Percentiles rank a stretch among this genome's conserved stretches.
Evolutionary conservation across 495 filamentous ascomycete genomes (phyloP).

Genomic region (Jackrogersella multiformis): DNA sequence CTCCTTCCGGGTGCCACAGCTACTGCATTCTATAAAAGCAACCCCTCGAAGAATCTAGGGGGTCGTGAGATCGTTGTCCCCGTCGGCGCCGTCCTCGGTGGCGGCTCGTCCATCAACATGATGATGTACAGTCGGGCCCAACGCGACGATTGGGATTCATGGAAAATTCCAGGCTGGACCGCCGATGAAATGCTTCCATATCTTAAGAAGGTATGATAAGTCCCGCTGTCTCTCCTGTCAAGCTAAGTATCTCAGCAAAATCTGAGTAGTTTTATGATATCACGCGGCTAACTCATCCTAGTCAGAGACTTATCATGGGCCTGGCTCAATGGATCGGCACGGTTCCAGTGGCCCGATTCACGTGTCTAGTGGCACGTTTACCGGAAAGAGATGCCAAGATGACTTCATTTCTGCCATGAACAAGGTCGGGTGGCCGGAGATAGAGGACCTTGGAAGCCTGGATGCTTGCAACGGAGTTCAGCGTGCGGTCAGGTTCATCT

Average conservation of each 20-base stretch:
- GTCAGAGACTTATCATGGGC: constrained; percentile 58
- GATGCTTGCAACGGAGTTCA: constrained; percentile 31
- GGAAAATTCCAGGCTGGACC: constrained; percentile 55
- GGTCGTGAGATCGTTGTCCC: not conserved
- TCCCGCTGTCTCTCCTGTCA: too few relatives aligned
- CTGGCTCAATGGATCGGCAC: constrained; percentile 41
- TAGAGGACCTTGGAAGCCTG: constrained; percentile 35
- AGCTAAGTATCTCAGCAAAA: constrained; percentile 19
- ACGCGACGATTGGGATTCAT: not conserved
- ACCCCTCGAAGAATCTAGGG: not conserved
- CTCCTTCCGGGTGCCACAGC: not conserved
- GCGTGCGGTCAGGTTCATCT: constrained; percentile 35
- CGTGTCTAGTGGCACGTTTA: constrained; percentile 53
- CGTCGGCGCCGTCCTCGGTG: not conserved
- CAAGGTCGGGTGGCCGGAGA: constrained; percentile 31
- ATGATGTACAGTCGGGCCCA: constrained; percentile 6
- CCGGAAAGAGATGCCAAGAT: constrained; percentile 29
- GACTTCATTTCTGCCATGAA: constrained; percentile 54
- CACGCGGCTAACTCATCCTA: constrained; percentile 45
- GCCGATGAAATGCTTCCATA: constrained; percentile 59
- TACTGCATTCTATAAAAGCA: not conserved
- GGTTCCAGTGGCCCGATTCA: constrained; percentile 60
- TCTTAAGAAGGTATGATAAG: constrained; percentile 64
- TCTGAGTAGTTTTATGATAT: not conserved
- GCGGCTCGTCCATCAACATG: constrained; percentile 15